These are phyloP conservation scores for Avicennia marina DNA, from an alignment of 257 asterid genomes.

Conservation along the genomic window DNA sequence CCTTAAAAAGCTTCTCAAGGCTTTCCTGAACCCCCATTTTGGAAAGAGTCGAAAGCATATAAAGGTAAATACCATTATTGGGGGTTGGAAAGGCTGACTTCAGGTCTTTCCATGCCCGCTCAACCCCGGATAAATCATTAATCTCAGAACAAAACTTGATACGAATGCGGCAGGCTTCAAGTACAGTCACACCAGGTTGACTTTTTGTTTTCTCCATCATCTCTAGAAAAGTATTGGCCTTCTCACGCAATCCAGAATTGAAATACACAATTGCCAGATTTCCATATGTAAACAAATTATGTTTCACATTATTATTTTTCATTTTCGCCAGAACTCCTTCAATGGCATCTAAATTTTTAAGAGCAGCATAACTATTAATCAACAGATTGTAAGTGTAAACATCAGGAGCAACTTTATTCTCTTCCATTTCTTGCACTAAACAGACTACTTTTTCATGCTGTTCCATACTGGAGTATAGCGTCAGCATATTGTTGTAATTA, in stretches of 20 bases:
- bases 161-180: slow-evolving; percentile 30
- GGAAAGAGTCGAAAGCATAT: slow-evolving; percentile 43
- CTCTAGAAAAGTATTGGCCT: slow-evolving; percentile 39
- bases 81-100: slow-evolving; percentile 26
- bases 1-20: slow-evolving; percentile 44
- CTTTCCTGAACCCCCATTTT: slow-evolving; percentile 46
- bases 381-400: slow-evolving; percentile 50
- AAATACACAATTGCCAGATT: slow-evolving; percentile 55
- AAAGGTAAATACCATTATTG: slow-evolving; percentile 29
- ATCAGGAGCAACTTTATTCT: slow-evolving; percentile 34
- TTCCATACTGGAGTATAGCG: slow-evolving; percentile 32
- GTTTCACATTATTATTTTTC: slow-evolving; percentile 37
- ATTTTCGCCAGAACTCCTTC: slow-evolving; percentile 60
- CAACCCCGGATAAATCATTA: slow-evolving; percentile 53
- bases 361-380: slow-evolving; percentile 50
- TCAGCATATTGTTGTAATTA: slow-evolving; percentile 56
- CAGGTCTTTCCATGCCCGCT: slow-evolving; percentile 43
- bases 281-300: slow-evolving; percentile 50
- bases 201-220: slow-evolving; percentile 41
- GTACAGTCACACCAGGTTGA: slow-evolving; percentile 11
- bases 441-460: slow-evolving; percentile 42
- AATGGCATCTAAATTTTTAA: slow-evolving; percentile 38
- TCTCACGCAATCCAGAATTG: slow-evolving; percentile 41
- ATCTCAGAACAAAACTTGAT: slow-evolving; percentile 45
- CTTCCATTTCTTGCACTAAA: slow-evolving; percentile 66